These are phyloP conservation scores for Senecio squalidus DNA, from an alignment of 140 eudicot species.

Conservation along the genomic window DNA sequence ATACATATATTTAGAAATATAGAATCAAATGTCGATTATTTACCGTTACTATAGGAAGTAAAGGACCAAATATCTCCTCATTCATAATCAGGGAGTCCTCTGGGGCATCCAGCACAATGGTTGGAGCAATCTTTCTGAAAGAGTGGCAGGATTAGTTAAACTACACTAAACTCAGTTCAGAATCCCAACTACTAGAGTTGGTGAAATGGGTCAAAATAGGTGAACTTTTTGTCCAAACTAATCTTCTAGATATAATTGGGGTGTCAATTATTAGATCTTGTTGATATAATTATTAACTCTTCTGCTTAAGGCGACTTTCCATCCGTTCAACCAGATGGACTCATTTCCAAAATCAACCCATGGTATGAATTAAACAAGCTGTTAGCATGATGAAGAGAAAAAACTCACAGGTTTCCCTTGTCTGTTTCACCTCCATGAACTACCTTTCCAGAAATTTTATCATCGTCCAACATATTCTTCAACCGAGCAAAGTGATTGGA, in stretches of 20 bases:
- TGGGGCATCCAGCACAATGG: conserved; percentile 73
- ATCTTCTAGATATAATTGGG: too few species aligned
- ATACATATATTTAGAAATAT: background rate
- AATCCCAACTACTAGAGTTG: background rate
- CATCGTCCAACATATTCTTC: conserved; percentile 62
- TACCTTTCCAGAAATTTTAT: conserved; percentile 57
- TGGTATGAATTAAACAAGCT: conserved; percentile 3
- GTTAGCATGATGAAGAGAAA: background rate
- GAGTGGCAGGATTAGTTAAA: background rate
- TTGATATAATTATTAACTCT: too few species aligned
- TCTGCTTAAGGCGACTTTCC: too few species aligned
- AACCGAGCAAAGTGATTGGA: conserved; percentile 63
- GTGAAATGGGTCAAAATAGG: too few species aligned
- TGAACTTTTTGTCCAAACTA: too few species aligned
- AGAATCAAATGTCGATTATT: conserved; percentile 2
- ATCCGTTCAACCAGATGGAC: background rate
- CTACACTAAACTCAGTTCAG: background rate
- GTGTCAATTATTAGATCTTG: too few species aligned
- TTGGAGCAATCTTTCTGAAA: conserved; percentile 82
- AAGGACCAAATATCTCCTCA: conserved; percentile 94
- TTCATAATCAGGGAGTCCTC: conserved; percentile 77
- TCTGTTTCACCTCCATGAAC: conserved; percentile 88
- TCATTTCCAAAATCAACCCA: background rate
- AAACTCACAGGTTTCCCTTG: conserved; percentile 53
- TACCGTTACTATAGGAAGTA: conserved; percentile 92